These are phyloP conservation scores for Seiridium cupressi DNA, from an alignment of 2,329 filamentous ascomycete genomes.

Conservation along the genomic window DNA sequence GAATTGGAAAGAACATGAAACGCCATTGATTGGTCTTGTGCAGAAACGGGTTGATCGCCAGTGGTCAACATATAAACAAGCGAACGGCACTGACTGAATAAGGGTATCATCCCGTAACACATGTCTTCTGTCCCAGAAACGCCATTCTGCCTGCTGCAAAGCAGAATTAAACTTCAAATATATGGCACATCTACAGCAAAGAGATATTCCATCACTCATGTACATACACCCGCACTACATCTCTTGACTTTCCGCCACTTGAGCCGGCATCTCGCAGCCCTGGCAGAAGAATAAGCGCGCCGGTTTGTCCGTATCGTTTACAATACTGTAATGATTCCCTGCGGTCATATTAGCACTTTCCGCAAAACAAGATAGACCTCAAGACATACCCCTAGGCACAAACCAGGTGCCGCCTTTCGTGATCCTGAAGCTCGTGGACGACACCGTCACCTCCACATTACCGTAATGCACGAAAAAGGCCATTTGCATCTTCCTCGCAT, in stretches of 20 bases:
- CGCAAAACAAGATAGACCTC: not conserved
- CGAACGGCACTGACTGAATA: no score
- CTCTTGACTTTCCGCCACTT: constrained; percentile 18
- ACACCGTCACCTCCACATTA: constrained; percentile 75
- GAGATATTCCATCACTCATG: not conserved
- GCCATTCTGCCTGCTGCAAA: no score
- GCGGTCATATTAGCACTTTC: constrained; percentile 11
- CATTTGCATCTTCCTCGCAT: constrained; percentile 95
- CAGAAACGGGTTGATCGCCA: no score
- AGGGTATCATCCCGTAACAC: no score
- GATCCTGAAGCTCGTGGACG: constrained; percentile 75
- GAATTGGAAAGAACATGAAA: no score
- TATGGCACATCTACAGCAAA: not conserved
- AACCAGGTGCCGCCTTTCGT: constrained; percentile 89
- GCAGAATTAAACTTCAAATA: no score
- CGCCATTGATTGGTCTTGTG: no score
- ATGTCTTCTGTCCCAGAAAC: no score
- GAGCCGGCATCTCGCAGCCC: constrained; percentile 60
- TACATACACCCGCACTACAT: constrained; percentile 2
- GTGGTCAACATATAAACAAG: no score
- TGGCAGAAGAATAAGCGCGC: constrained; percentile 92
- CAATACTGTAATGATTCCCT: constrained; percentile 95
- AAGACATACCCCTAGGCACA: constrained; percentile 81
- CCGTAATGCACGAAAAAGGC: constrained; percentile 88
- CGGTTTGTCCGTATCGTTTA: constrained; percentile 70